Conservation (phyloP, 2,329 filamentous ascomycete species). For the Aspergillus pseudoglaucus region DNA sequence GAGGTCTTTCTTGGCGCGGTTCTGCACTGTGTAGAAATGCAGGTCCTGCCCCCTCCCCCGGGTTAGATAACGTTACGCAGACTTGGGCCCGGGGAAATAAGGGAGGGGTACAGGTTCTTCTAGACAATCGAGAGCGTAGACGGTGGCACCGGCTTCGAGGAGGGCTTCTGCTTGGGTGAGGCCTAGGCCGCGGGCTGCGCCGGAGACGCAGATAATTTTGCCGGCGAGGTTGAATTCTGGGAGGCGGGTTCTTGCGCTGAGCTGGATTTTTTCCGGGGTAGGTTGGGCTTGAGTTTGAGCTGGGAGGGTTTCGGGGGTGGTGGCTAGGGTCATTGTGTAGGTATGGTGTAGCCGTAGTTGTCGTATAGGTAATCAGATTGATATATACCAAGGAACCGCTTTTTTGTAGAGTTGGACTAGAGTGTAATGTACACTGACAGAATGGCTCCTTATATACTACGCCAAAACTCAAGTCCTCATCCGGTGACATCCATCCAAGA, state of each 20-base stretch:
- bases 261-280: slow-evolving; percentile 5
- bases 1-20: slow-evolving; percentile 58
- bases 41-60: slow-evolving; percentile 31
- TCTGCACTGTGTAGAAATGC: slow-evolving; percentile 60
- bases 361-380: too few species aligned
- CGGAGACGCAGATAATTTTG: slow-evolving; percentile 65
- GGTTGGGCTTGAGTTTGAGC: too few species aligned
- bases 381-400: too few species aligned
- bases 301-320: too few species aligned
- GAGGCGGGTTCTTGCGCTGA: slow-evolving; percentile 38
- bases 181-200: slow-evolving; percentile 66
- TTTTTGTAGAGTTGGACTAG: too few species aligned
- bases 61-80: background rate
- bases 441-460: too few species aligned
- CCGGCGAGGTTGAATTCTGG: slow-evolving; percentile 70
- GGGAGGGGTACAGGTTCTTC: slow-evolving; percentile 28
- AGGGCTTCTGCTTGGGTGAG: slow-evolving; percentile 66
- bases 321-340: too few species aligned
- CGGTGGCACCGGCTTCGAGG: slow-evolving; percentile 65
- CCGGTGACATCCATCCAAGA: too few species aligned
- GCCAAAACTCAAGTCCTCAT: too few species aligned
- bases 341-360: too few species aligned
- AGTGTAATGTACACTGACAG: too few species aligned
- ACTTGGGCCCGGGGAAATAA: background rate
- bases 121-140: slow-evolving; percentile 41